Conservation (phyloP, 352 stramenopile genomes). For the Peronospora belbahrii region DNA sequence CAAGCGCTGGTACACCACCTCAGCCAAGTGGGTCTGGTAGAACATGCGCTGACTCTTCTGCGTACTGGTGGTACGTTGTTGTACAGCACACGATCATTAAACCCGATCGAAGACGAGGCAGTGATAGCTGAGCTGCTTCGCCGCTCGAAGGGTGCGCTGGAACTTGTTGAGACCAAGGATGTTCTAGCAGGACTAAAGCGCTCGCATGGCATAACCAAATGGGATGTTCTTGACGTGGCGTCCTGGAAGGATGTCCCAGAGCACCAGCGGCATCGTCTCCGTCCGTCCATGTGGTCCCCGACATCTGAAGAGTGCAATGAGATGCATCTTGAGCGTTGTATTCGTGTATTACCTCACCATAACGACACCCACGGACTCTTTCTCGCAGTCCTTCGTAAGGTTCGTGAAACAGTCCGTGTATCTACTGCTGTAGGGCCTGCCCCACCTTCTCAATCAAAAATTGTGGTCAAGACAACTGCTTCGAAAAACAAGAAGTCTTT, state of each 20-base stretch:
- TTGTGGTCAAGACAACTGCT: slow-evolving; percentile 16
- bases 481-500: slow-evolving; percentile 42
- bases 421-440: slow-evolving; percentile 31
- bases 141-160: slow-evolving; percentile 38
- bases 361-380: slow-evolving; percentile 98
- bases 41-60: slow-evolving; percentile 43
- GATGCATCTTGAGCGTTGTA: slow-evolving; percentile 87
- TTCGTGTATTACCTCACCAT: slow-evolving; percentile 94
- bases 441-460: slow-evolving; percentile 16
- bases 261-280: slow-evolving; percentile 44
- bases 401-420: slow-evolving; percentile 16
- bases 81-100: slow-evolving; percentile 76
- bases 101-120: slow-evolving; percentile 80
- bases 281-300: slow-evolving; percentile 82
- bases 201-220: slow-evolving; percentile 33
- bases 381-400: slow-evolving; percentile 90
- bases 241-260: slow-evolving; percentile 50
- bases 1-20: slow-evolving; percentile 45
- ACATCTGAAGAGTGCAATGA: slow-evolving; percentile 33
- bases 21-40: slow-evolving; percentile 77
- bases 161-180: slow-evolving; percentile 49
- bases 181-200: slow-evolving; percentile 34
- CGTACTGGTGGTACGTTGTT: slow-evolving; percentile 45
- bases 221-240: slow-evolving; percentile 53
- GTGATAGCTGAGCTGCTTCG: slow-evolving; percentile 71